Evolutionary conservation across 1,139 yeast genomes (phyloP), one percentile per base, ranked within the genome.

Genomic region (Magnusiomyces suaveolens): DNA sequence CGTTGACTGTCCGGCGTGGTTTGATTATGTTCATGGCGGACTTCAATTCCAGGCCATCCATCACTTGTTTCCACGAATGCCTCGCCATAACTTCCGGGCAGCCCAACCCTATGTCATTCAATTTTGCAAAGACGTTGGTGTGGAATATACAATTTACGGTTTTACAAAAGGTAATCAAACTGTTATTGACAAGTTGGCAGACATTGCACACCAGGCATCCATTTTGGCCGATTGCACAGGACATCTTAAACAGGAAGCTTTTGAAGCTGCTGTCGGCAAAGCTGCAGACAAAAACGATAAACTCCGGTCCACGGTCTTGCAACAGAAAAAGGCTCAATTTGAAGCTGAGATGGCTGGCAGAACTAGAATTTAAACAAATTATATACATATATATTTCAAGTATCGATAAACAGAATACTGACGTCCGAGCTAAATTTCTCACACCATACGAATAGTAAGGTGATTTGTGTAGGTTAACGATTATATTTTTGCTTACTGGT

Each of bases 1-100:
- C 66, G 96, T 88, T 20, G 94, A 85, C 64, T 88, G 97, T 71
- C 96, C 97, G 1, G 82, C 80, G 59, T 88, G 96, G 96, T 74
- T 88, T 52, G 97, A 88, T 68, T 88, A 82, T 64, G 75, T 88
- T 63, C 97, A 88, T 64, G 97, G 96, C 4, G 97, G 97, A 0
- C 77, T 88, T 52, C 97, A 88, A 68, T 88, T 87, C 71, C 97
- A 88, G 67, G 95, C 89, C 1, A 81, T 88, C 52, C 97, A 88
- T 67, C 97, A 88, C 67, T 73, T 88, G 61, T 88, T 88, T 69
- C 97, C 97, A 20, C 75, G 97, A 55, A 69, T 88, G 65, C 97
- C 97, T 20, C 77, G 96, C 57, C 96, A 88, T 69, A 87, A 88
- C 64, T 78, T 88, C 62, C 76, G 97, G 60, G 72, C 74, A 43